A percentile compares a stretch with the other conserved stretches of the same genome.
Conservation (phyloP, 106 monocot genomes). For the Xerophyta viscosa region DNA sequence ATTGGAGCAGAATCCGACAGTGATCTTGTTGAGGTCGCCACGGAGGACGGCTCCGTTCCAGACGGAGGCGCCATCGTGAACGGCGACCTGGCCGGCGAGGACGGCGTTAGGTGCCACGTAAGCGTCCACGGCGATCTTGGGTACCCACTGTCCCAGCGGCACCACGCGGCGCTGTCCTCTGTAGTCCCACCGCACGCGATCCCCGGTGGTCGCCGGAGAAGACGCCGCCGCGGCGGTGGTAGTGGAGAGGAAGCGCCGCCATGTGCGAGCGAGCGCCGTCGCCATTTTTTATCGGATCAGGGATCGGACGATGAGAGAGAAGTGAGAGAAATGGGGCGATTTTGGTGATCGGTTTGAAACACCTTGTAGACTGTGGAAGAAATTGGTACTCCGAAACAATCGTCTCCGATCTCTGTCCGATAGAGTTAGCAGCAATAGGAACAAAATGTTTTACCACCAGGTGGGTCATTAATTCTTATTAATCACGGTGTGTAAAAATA, state of each 20-base stretch:
- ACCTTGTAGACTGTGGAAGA: too few relatives aligned
- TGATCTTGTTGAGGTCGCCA: slow-evolving; percentile 95
- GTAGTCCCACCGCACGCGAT: slow-evolving; percentile 92
- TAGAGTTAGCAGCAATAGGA: too few relatives aligned
- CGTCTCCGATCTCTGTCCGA: too few relatives aligned
- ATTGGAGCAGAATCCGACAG: slow-evolving; percentile 84
- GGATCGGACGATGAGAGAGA: not conserved
- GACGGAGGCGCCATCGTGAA: slow-evolving; percentile 80
- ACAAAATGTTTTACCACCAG: too few relatives aligned
- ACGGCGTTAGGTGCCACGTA: slow-evolving; percentile 93
- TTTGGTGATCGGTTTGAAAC: too few relatives aligned
- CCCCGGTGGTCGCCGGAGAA: slow-evolving; percentile 10
- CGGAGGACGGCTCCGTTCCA: slow-evolving; percentile 90
- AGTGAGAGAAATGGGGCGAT: not conserved
- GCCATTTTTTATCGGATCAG: slow-evolving; percentile 9
- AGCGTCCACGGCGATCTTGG: slow-evolving; percentile 89
- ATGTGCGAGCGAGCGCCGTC: slow-evolving; percentile 16
- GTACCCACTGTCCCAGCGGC: slow-evolving; percentile 90
- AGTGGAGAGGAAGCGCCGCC: not conserved
- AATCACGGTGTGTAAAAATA: too few relatives aligned
- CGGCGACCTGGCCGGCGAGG: slow-evolving; percentile 87
- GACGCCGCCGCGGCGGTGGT: slow-evolving; percentile 1
- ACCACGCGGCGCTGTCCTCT: slow-evolving; percentile 75
- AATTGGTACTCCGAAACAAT: too few relatives aligned
- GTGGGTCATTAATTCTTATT: too few relatives aligned